Evolutionary conservation across 1,139 yeast species (phyloP), one percentile per base, ranked within the genome.

Genomic region (Kodamaea plutei): DNA sequence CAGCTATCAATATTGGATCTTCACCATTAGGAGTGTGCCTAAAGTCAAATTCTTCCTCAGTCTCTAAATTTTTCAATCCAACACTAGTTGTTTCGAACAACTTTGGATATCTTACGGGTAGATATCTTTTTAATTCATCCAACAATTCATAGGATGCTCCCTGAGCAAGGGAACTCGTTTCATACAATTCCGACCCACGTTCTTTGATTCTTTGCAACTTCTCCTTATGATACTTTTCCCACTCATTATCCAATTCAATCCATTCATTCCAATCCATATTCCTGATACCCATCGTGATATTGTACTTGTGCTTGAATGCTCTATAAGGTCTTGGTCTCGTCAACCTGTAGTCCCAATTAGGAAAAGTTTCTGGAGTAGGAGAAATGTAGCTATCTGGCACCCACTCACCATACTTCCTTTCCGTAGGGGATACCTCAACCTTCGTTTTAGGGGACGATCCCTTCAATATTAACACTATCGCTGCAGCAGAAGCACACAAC

Each of bases 171-270:
- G 71, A 69, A 23, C 64, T 52, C 1, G 82, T 74, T 15, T 69
- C 76, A 45, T 71, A 70, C 15, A 77, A 54, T 31, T 71, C 73
- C 6, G 48, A 48, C 4, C 75, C 77, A 37, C 63, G 58, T 37
- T 64, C 68, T 16, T 49, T 54, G 19, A 79, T 44, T 43, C 84
- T 59, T 35, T 61, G 54, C 25, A 72, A 41, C 50, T 79, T 79
- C 29, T 71, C 60, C 15, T 65, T 45, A 48, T 79, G 84, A 43
- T 50, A 78, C 41, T 67, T 69, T 32, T 43, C 44, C 82, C 83
- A 79, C 50, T 78, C 77, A 40, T 73, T 76, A 50, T 79, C 85
- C 32, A 79, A 58, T 49, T 79, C 81, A 40, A 79, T 70, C 85
- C 85, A 79, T 30, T 61, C 60, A 33, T 70, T 58, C 65, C 70